Evolutionary conservation across 148 eudicot genomes (phyloP).

Genomic region (Pharnaceum exiguum): DNA sequence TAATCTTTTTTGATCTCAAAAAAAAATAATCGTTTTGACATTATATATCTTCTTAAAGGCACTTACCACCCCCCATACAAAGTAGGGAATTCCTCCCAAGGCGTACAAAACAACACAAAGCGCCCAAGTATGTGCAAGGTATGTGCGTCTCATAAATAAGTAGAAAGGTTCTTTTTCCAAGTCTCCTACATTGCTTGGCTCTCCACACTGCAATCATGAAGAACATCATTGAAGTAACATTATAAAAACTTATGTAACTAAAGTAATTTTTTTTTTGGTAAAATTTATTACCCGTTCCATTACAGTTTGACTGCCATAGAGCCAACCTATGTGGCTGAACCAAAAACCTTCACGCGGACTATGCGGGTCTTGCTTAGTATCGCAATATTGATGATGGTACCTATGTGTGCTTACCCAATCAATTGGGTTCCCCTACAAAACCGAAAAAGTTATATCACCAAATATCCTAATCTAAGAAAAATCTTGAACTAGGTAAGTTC

Average conservation of each 20-base stretch:
- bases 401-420: constrained; percentile 90
- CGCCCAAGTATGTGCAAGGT: constrained; percentile 45
- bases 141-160: constrained; percentile 51
- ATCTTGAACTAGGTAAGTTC: too few species aligned
- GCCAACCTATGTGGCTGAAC: constrained; percentile 84
- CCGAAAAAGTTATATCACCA: too few species aligned
- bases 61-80: constrained; percentile 89
- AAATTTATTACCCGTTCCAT: constrained; percentile 52
- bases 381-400: constrained; percentile 70
- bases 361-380: constrained; percentile 82
- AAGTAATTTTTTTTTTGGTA: too few species aligned
- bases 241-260: too few species aligned
- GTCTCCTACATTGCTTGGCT: constrained; percentile 64
- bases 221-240: neutral
- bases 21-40: too few species aligned
- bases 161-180: constrained; percentile 72
- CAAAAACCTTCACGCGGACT: constrained; percentile 85
- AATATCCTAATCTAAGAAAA: too few species aligned
- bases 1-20: too few species aligned
- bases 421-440: constrained; percentile 70
- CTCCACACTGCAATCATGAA: constrained; percentile 52
- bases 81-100: constrained; percentile 69
- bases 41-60: too few species aligned
- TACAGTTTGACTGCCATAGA: constrained; percentile 38
- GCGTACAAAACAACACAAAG: constrained; percentile 51